Evolutionary conservation across 169 alveolate species (phyloP), one percentile per base, ranked within the genome.

Genomic region (Plasmodium cynomolgi): DNA sequence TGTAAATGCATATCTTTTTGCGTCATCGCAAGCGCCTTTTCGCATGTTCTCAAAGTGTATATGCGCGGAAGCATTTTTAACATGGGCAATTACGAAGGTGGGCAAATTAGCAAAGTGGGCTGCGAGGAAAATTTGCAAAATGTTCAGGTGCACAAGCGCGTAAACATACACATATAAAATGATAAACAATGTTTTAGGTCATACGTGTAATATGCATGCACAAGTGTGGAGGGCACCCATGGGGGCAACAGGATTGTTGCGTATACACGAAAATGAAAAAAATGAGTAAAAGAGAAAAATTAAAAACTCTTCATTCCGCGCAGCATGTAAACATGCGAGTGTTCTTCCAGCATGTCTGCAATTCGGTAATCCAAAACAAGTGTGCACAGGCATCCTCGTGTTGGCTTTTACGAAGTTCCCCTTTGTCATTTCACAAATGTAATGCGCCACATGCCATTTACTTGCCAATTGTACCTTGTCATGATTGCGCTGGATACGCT

Each of bases 71-170:
- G 77, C 37, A 68, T n/a, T 8, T 20, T 29, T 68, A 7, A 68
- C 31, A 1, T 68, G 37, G 13, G 37, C 37, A 68, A 58, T 58
- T 17, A 15, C 29, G 33, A 13, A 58, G 11, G 31, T 58, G 23
- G 33, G 74, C 9, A 0, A 68, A 68, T 7, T 20, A 26, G 77
- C 31, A 20, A 68, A 5, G 1, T 68, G 37, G 37, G 15, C n/a
- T 68, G 5, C 7, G 77, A 68, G 37, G 37, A 5, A 80, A 80
- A 80, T 80, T 33, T 41, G 71, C 20, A 41, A 80, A 41, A 41
- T 80, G 33, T 80, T 20, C 74, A 41, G 84, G 58, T 80, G 58
- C 39, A 29, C 33, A 80, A 80, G 34, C 33, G 84, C 33, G 73
- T 50, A 80, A 23, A 33, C 50, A 33, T 33, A 77, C 50, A 50